Evolutionary conservation across 2,329 filamentous ascomycete species (phyloP), one percentile per base, ranked within the genome.

Genomic region (Metarhizium brunneum): DNA sequence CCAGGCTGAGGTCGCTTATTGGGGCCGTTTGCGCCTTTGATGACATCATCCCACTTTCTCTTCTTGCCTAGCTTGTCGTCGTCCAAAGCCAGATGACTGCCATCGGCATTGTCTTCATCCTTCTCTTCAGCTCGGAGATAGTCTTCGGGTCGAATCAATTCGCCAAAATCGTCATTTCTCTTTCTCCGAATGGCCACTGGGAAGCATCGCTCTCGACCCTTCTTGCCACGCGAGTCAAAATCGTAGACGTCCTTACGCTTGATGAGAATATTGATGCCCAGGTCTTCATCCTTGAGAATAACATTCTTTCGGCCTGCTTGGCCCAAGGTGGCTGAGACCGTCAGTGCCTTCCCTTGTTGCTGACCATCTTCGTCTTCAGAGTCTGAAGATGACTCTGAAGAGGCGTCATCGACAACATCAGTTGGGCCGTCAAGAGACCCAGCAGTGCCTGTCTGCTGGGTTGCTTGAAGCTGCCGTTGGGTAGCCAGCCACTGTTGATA

Each of bases 401-500:
- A 92, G 54, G 87, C 87, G 62, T 95, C 92, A 61, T 95, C 91
- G 16, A 86, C 87, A 5, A 85, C 84, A 59, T 90, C 89, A 2
- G 82, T 84, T 36, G 86, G 80, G 1, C 83, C 77, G 63, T 92
- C 88, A 2, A 92, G 73, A 2, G 81, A 78, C 6, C 84, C 81
- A 51, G 84, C 82, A 18, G 84, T 86, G 55, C 86, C 82, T 6
- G 80, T 78, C 64, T 92, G 87, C 20, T 90, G 76, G 0, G 89
- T 92, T 48, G 88, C 88, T 64, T 96, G 88, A 7, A 96, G 77
- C 66, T 96, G 91, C 35, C 89, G 82, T 69, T 95, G 90, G 4
- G 90, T 91, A 0, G 91, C 90, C 10, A 96, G 79, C 78, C 91
- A 96, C 66, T 96, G 91, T 65, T 97, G 91, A 66, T 99, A 97